phyloP scores from a whole-genome alignment of 1,139 yeast species.

The Lodderomyces parapsilosis region DNA sequence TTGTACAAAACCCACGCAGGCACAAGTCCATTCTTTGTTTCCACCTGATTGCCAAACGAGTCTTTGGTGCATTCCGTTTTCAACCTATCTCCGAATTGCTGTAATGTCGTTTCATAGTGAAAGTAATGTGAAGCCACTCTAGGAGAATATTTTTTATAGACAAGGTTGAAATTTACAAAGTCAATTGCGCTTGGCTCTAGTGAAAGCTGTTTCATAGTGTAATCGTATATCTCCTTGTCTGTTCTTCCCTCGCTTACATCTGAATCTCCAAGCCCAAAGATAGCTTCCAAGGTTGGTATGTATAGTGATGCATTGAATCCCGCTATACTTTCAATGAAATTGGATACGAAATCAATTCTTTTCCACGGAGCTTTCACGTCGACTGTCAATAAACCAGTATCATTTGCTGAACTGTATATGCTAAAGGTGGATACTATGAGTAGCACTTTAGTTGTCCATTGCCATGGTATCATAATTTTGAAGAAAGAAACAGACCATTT shows the following conservation, averaged over 20 bases:
- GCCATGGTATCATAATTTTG: conserved; percentile 4
- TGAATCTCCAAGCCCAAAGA: conserved; percentile 30
- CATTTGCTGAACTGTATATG: neutral
- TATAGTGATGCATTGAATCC: conserved; percentile 50
- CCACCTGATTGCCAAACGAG: conserved; percentile 34
- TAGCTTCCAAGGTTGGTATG: conserved; percentile 40
- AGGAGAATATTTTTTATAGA: conserved; percentile 57
- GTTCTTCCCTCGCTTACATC: conserved; percentile 24
- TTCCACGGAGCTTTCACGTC: conserved; percentile 18
- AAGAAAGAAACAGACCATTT: neutral
- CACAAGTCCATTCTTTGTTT: conserved; percentile 21
- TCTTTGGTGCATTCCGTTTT: conserved; percentile 28
- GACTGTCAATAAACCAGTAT: conserved; percentile 3
- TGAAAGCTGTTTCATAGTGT: conserved; percentile 30
- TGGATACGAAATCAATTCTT: conserved; percentile 33
- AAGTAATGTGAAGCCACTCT: conserved; percentile 63
- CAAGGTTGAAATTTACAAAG: conserved; percentile 51
- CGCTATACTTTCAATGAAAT: conserved; percentile 56
- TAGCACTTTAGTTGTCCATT: neutral
- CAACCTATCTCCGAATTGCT: conserved; percentile 17
- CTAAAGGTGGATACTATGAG: neutral
- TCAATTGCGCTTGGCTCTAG: conserved; percentile 20
- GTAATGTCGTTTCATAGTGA: conserved; percentile 38
- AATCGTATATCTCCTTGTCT: conserved; percentile 39
- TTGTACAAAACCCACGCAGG: conserved; percentile 56